phyloP scores from a whole-genome alignment of 2,329 filamentous ascomycete genomes.

The Aspergillus spinulosporus region DNA sequence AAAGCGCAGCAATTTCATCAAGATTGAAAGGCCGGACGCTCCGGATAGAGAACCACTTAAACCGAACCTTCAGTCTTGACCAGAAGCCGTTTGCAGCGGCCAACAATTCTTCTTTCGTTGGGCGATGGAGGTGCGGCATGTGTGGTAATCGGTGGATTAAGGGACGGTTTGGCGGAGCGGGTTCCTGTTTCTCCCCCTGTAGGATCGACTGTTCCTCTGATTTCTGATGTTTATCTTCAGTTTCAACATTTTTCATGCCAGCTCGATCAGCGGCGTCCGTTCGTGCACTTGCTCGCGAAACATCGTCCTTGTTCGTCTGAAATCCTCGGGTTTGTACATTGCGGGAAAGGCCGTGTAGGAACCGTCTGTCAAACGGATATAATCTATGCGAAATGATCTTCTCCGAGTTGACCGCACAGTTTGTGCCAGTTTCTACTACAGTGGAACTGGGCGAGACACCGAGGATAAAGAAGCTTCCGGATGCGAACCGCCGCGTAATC shows the following conservation, averaged over 20 bases:
- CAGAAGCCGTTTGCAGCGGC: conserved; percentile 91
- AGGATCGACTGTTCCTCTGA: conserved; percentile 30
- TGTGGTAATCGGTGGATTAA: conserved; percentile 65
- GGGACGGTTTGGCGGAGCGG: conserved; percentile 34
- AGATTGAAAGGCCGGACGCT: conserved; percentile 92
- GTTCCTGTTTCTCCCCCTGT: conserved; percentile 17
- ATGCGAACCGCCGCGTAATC: conserved; percentile 55
- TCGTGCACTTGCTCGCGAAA: conserved; percentile 17
- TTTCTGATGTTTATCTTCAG: conserved; percentile 16
- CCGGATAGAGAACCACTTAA: conserved; percentile 97
- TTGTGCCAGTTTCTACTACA: conserved; percentile 35
- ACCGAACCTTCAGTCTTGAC: conserved; percentile 82
- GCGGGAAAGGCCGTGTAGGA: conserved; percentile 19
- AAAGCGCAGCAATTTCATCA: conserved; percentile 93
- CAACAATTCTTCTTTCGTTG: conserved; percentile 89
- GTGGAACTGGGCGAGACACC: conserved; percentile 41
- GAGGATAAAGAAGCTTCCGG: conserved; percentile 56
- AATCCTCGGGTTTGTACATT: conserved; percentile 34
- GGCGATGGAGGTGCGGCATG: conserved; percentile 74
- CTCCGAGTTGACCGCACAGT: conserved; percentile 33
- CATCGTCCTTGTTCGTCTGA: conserved; percentile 30
- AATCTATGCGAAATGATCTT: conserved; percentile 32
- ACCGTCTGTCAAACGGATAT: conserved; percentile 21
- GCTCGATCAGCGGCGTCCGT: conserved; percentile 20
- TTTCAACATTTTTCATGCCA: conserved; percentile 10